These are phyloP conservation scores for Naganishia kalamii DNA, from an alignment of 768 basidiomycete genomes.

Conservation along the genomic window DNA sequence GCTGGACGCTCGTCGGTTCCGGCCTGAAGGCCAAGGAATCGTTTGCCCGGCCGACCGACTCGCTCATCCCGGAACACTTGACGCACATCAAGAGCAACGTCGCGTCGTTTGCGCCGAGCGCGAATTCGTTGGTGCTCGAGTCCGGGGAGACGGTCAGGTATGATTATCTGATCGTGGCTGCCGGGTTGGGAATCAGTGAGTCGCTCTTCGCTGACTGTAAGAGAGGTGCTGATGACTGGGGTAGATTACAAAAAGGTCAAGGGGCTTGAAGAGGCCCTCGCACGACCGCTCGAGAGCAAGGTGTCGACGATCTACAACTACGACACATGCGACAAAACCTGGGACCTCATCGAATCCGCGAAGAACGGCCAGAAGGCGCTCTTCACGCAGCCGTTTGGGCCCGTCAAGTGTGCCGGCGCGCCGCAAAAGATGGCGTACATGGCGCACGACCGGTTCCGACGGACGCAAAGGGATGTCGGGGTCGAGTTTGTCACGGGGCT, in stretches of 20 bases:
- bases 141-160: conserved; percentile 68
- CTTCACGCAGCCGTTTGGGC: conserved; percentile 88
- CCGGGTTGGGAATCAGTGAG: conserved; percentile 70
- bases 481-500: conserved; percentile 80
- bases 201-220: neutral
- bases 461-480: conserved; percentile 57
- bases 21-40: conserved; percentile 63
- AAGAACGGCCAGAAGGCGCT: conserved; percentile 68
- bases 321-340: conserved; percentile 80
- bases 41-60: conserved; percentile 60
- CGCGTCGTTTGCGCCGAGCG: conserved; percentile 64
- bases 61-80: conserved; percentile 70
- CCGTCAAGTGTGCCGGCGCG: conserved; percentile 76
- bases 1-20: conserved; percentile 93
- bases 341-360: conserved; percentile 71
- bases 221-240: conserved; percentile 1
- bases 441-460: conserved; percentile 58
- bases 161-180: conserved; percentile 79
- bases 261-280: conserved; percentile 63
- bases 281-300: conserved; percentile 61
- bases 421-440: conserved; percentile 42
- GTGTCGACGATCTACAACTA: conserved; percentile 92
- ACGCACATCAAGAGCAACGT: conserved; percentile 66
- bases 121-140: conserved; percentile 65
- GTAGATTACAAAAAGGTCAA: conserved; percentile 69